phyloP scores from a whole-genome alignment of 805 yeast species.

The Starmerella apicola region DNA sequence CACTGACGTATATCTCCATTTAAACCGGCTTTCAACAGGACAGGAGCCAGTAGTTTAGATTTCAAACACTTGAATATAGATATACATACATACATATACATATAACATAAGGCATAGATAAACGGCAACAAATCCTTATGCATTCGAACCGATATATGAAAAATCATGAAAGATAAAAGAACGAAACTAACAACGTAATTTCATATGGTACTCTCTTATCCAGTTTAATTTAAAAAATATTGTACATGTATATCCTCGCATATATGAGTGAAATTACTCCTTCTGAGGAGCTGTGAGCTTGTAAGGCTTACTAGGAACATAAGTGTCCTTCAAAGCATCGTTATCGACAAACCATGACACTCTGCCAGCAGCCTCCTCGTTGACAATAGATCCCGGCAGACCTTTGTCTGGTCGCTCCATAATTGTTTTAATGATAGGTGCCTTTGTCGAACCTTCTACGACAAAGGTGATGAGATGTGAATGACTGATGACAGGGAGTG shows the following conservation, averaged over 20 bases:
- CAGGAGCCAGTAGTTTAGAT: conserved; percentile 60
- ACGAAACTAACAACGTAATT: too few species aligned
- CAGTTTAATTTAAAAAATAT: too few species aligned
- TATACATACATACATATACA: too few species aligned
- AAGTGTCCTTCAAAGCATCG: conserved; percentile 74
- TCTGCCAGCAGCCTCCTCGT: conserved; percentile 92
- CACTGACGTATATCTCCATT: conserved; percentile 79
- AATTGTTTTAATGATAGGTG: conserved; percentile 77
- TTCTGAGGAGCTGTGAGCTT: conserved; percentile 37
- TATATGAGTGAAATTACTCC: too few species aligned
- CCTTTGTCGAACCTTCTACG: conserved; percentile 92
- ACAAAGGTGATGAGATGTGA: conserved; percentile 87
- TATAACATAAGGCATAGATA: too few species aligned
- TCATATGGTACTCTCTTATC: too few species aligned
- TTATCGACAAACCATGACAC: conserved; percentile 97
- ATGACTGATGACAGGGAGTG: conserved; percentile 90
- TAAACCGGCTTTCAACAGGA: conserved; percentile 63
- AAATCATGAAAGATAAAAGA: too few species aligned
- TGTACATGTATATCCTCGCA: too few species aligned
- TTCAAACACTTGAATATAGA: too few species aligned
- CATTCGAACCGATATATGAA: too few species aligned
- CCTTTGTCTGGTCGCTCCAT: conserved; percentile 98
- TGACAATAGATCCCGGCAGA: conserved; percentile 82
- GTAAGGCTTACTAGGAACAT: conserved; percentile 58
- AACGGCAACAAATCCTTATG: too few species aligned